These are phyloP conservation scores for Fusarium sp. DNA, from an alignment of 2,329 filamentous ascomycete species.

Conservation along the genomic window DNA sequence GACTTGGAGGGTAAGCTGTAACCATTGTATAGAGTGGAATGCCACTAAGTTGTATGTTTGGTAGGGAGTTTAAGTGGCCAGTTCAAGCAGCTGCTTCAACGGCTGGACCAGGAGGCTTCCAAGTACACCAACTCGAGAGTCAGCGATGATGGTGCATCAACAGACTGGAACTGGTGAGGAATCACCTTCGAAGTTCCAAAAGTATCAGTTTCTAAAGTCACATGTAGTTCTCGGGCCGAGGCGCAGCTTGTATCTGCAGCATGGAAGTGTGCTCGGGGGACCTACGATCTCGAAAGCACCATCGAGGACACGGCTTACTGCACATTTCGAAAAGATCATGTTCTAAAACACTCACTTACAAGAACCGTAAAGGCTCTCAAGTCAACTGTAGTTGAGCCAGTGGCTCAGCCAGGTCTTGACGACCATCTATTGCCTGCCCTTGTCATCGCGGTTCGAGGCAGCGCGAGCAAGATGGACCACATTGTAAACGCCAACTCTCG, in stretches of 20 bases:
- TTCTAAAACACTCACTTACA: slow-evolving; percentile 15
- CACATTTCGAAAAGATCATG: slow-evolving; percentile 18
- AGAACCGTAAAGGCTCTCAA: slow-evolving; percentile 32
- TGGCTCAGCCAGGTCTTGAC: background rate
- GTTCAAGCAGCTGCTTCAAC: slow-evolving; percentile 30
- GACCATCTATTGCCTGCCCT: slow-evolving; percentile 20
- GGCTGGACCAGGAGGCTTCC: slow-evolving; percentile 38
- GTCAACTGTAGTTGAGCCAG: slow-evolving; percentile 24
- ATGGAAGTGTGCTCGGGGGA: slow-evolving; percentile 34
- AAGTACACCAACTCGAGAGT: slow-evolving; percentile 37
- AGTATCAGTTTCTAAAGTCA: background rate
- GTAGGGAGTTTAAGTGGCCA: slow-evolving; percentile 24
- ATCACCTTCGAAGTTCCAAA: background rate
- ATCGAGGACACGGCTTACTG: slow-evolving; percentile 22
- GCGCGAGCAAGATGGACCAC: slow-evolving; percentile 41
- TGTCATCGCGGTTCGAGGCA: slow-evolving; percentile 37
- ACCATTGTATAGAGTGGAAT: background rate
- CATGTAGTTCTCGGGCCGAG: slow-evolving; percentile 18
- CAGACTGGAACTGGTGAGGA: slow-evolving; percentile 36
- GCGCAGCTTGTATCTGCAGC: slow-evolving; percentile 34
- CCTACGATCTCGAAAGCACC: slow-evolving; percentile 20
- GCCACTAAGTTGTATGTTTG: no score
- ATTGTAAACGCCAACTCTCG: slow-evolving; percentile 33
- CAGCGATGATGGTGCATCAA: slow-evolving; percentile 9
- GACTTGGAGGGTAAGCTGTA: slow-evolving; percentile 7